These are phyloP conservation scores for Pestalotiopsis fici DNA, from an alignment of 2,329 filamentous ascomycete species.

Conservation along the genomic window DNA sequence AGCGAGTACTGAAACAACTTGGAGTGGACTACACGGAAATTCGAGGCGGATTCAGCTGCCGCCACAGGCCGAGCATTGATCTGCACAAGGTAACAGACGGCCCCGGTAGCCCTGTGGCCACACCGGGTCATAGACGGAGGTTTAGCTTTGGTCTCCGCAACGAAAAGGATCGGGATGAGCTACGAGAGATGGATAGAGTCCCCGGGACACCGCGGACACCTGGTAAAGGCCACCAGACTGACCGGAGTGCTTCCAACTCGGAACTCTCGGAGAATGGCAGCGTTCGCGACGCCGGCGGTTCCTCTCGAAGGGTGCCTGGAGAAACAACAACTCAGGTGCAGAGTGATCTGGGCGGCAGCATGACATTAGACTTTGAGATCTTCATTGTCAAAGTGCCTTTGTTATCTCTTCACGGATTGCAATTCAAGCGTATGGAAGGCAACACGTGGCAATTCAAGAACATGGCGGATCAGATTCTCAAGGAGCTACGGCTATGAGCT, in stretches of 20 bases:
- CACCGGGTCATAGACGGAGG: conserved; percentile 67
- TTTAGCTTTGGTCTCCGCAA: conserved; percentile 80
- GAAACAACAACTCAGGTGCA: conserved; percentile 93
- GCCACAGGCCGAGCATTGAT: conserved; percentile 87
- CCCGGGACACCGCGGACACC: conserved; percentile 51
- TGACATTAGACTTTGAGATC: conserved; percentile 90
- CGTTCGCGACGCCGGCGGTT: conserved; percentile 53
- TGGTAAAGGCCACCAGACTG: conserved; percentile 46
- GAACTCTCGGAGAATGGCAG: conserved; percentile 77
- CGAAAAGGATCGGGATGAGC: conserved; percentile 71
- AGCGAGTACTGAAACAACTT: conserved; percentile 82
- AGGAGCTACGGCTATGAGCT: conserved; percentile 74
- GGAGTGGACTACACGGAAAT: conserved; percentile 93
- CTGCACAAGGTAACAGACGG: conserved; percentile 71
- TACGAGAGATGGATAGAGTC: conserved; percentile 59
- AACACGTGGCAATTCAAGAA: conserved; percentile 99
- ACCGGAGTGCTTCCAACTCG: conserved; percentile 82
- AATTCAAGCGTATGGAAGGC: conserved; percentile 95
- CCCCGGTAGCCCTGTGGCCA: conserved; percentile 58
- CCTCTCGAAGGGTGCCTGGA: conserved; percentile 65
- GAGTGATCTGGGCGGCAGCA: conserved; percentile 80
- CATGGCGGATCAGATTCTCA: conserved; percentile 94
- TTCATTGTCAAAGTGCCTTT: conserved; percentile 97
- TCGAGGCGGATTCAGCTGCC: conserved; percentile 88
- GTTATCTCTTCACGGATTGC: conserved; percentile 89